A percentile compares a stretch with the other conserved stretches of the same genome.
Evolutionary conservation across 306 rosid genomes (phyloP).

Genomic region (Geum urbanum): DNA sequence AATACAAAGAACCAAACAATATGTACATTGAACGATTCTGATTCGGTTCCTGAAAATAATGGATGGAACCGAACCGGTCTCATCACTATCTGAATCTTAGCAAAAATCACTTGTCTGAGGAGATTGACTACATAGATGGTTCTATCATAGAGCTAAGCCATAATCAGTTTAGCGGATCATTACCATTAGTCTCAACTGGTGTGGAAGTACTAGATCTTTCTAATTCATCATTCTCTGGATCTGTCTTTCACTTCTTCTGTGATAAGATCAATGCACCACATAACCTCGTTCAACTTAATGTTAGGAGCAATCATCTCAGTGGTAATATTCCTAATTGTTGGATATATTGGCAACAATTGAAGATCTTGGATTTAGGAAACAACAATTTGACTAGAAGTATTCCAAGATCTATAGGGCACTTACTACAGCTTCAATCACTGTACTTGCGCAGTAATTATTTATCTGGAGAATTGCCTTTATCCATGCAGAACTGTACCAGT

Average conservation of each 20-base stretch:
- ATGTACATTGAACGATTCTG: too few relatives aligned
- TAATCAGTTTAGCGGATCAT: background rate
- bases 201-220: background rate
- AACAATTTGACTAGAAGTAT: constrained; percentile 35
- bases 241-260: constrained; percentile 4
- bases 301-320: constrained; percentile 7
- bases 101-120: constrained; percentile 27
- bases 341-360: background rate
- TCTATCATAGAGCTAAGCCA: background rate
- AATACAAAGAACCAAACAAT: too few relatives aligned
- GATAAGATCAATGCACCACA: background rate
- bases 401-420: constrained; percentile 34
- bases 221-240: background rate
- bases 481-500: background rate
- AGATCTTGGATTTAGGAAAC: constrained; percentile 8
- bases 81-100: constrained; percentile 16
- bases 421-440: background rate
- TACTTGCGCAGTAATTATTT: constrained; percentile 18
- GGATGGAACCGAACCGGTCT: too few relatives aligned
- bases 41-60: too few relatives aligned
- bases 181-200: background rate
- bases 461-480: constrained; percentile 15
- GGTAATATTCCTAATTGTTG: constrained; percentile 20
- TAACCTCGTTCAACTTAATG: background rate
- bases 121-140: background rate